Evolutionary conservation across 2,329 filamentous ascomycete genomes (phyloP).

Genomic region (Colletotrichum tofieldiae): DNA sequence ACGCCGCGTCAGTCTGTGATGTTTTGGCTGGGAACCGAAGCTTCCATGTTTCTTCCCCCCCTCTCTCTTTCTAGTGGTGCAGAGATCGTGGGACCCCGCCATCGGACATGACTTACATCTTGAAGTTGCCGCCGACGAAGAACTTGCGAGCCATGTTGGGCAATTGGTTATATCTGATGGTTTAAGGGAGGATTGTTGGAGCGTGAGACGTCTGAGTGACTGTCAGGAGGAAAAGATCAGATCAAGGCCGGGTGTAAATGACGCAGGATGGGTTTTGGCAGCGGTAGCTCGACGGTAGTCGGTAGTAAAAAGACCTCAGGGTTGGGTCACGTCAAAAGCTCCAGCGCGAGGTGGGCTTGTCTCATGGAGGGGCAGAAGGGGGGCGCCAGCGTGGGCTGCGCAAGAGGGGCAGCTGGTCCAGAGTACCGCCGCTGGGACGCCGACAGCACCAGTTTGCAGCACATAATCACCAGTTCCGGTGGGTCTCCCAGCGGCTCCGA

Average conservation of each 20-base stretch:
- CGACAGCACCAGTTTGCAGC: constrained; percentile 27
- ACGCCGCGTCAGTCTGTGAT: constrained; percentile 41
- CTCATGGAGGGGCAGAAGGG: constrained; percentile 41
- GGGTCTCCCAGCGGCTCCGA: constrained; percentile 34
- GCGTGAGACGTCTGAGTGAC: constrained; percentile 10
- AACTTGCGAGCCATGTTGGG: constrained; percentile 93
- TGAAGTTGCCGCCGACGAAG: constrained; percentile 99
- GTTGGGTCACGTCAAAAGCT: constrained; percentile 42
- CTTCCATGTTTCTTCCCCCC: constrained; percentile 18
- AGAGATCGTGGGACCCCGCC: constrained; percentile 31
- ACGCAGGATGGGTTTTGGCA: constrained; percentile 38
- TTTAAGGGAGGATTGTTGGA: constrained; percentile 20
- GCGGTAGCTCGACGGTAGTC: constrained; percentile 11
- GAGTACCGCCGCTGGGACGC: constrained; percentile 11
- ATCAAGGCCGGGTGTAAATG: constrained; percentile 39
- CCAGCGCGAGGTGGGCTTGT: constrained; percentile 38
- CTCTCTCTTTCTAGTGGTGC: constrained; percentile 6
- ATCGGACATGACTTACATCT: constrained; percentile 79
- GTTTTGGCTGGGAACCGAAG: constrained; percentile 2
- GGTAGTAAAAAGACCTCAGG: constrained; percentile 42
- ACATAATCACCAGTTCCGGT: constrained; percentile 36
- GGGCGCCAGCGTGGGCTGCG: constrained; percentile 1
- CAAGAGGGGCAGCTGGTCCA: constrained; percentile 10
- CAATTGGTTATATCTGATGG: constrained; percentile 48
- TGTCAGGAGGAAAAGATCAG: constrained; percentile 22